Percentiles rank a stretch among this genome's conserved stretches.
These are phyloP conservation scores for Zasmidium cellare DNA, from an alignment of 2,329 filamentous ascomycete species.

Conservation along the genomic window DNA sequence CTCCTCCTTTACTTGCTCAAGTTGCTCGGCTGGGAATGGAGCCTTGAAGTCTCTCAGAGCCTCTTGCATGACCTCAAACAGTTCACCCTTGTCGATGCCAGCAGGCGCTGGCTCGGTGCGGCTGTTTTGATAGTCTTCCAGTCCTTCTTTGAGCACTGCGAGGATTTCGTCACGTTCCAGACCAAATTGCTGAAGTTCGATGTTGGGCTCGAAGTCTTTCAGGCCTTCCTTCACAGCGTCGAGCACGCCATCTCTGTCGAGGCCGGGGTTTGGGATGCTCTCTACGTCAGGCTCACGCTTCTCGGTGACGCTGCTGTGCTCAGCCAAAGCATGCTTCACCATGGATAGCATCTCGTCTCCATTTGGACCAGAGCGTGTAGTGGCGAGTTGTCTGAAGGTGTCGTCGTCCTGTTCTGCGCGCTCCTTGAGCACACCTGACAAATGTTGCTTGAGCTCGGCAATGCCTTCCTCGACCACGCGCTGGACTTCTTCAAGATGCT, in stretches of 20 bases:
- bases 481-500: constrained; percentile 67
- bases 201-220: constrained; percentile 92
- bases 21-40: constrained; percentile 59
- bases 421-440: constrained; percentile 79
- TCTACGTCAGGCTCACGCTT: constrained; percentile 24
- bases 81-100: constrained; percentile 76
- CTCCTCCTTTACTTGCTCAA: constrained; percentile 74
- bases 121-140: constrained; percentile 68
- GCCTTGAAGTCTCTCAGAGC: constrained; percentile 79
- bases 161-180: constrained; percentile 89
- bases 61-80: constrained; percentile 81
- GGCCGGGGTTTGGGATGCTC: constrained; percentile 31
- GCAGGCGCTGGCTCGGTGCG: constrained; percentile 48
- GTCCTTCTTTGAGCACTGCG: constrained; percentile 79
- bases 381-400: constrained; percentile 34
- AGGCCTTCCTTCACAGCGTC: constrained; percentile 85
- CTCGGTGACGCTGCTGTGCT: constrained; percentile 56
- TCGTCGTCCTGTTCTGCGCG: constrained; percentile 54
- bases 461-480: constrained; percentile 79
- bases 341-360: constrained; percentile 84
- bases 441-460: constrained; percentile 77
- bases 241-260: constrained; percentile 72
- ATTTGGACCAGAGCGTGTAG: constrained; percentile 42
- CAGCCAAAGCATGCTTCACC: constrained; percentile 70
- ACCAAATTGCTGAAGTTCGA: constrained; percentile 85